A percentile compares a stretch with the other conserved stretches of the same genome.
These are phyloP conservation scores for Auriscalpium microsporum DNA, from an alignment of 768 basidiomycete genomes.

Conservation along the genomic window DNA sequence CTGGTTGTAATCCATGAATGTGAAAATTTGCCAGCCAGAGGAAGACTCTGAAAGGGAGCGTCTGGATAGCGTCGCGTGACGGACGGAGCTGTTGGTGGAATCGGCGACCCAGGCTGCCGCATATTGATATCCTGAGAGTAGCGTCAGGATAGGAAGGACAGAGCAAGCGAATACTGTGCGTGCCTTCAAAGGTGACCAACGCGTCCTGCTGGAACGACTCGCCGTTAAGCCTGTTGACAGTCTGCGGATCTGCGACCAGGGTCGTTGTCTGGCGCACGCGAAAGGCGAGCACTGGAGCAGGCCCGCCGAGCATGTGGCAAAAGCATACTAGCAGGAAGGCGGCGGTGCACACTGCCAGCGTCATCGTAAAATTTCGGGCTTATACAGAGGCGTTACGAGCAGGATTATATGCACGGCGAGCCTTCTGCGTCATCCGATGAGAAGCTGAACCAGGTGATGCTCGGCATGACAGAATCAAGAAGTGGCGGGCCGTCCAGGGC, in stretches of 20 bases:
- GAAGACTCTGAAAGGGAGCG: constrained; percentile 13
- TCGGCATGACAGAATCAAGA: no score
- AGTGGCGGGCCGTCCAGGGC: no score
- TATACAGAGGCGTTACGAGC: no score
- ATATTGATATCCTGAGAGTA: constrained; percentile 24
- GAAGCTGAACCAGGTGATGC: no score
- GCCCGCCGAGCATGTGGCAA: no score
- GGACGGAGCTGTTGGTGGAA: constrained; percentile 20
- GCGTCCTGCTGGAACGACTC: constrained; percentile 32
- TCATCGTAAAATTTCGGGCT: no score
- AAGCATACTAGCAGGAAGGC: no score
- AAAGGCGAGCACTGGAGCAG: background rate
- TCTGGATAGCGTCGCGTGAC: constrained; percentile 22
- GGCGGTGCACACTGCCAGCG: no score
- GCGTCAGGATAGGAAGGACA: background rate
- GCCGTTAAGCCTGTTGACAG: constrained; percentile 28
- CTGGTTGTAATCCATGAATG: constrained; percentile 27
- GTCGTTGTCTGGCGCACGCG: constrained; percentile 15
- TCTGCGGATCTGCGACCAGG: constrained; percentile 26
- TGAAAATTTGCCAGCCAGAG: constrained; percentile 23
- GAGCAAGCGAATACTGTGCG: background rate
- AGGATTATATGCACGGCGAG: no score
- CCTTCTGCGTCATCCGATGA: no score
- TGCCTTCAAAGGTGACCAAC: constrained; percentile 26
- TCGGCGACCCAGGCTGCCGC: constrained; percentile 25